phyloP scores from a whole-genome alignment of 257 asterid species.

The Mitragyna speciosa region DNA sequence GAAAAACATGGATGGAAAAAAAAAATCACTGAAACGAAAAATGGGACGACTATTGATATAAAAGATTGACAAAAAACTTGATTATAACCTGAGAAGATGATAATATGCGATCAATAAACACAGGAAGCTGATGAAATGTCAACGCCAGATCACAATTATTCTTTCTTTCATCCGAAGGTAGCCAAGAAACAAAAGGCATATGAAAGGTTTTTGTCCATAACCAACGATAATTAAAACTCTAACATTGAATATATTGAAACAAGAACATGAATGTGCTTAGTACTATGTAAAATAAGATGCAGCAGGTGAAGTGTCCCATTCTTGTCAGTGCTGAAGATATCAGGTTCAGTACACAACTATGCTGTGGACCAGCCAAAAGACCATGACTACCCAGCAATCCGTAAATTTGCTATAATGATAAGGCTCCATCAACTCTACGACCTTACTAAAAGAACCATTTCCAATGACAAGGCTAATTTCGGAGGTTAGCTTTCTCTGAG shows the following conservation, averaged over 20 bases:
- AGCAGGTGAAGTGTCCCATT: background rate
- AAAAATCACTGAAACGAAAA: background rate
- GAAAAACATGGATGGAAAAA: background rate
- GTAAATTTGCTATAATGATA: background rate
- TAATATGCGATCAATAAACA: background rate
- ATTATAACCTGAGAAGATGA: background rate
- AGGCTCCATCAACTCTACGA: background rate
- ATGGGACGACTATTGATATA: background rate
- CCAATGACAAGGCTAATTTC: background rate
- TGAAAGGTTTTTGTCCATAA: background rate
- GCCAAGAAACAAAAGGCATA: constrained; percentile 8
- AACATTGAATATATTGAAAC: too few relatives aligned
- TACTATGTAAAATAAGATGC: background rate
- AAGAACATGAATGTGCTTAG: background rate
- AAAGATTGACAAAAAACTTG: background rate
- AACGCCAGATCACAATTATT: background rate
- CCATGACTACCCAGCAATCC: background rate
- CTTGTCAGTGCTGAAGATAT: background rate
- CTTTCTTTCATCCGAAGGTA: background rate
- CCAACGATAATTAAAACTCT: background rate
- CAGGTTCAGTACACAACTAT: background rate
- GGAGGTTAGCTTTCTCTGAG: background rate
- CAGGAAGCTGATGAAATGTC: background rate
- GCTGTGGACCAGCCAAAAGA: background rate
- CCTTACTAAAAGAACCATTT: too few relatives aligned